phyloP scores from a whole-genome alignment of 2,329 filamentous ascomycete species.

The Pyricularia sp. region DNA sequence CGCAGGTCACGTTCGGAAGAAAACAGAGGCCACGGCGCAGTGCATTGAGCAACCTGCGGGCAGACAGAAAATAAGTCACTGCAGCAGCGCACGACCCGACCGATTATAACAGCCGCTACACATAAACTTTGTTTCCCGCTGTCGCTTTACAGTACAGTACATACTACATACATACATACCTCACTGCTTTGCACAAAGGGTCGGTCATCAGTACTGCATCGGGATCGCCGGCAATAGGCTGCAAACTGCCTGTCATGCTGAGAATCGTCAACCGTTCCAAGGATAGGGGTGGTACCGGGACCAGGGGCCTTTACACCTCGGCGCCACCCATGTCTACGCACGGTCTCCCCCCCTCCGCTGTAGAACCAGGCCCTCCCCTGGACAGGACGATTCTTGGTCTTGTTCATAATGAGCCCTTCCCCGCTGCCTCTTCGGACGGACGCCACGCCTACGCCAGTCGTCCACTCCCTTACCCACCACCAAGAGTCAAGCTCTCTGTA shows the following conservation, averaged over 20 bases:
- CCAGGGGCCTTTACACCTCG: background rate
- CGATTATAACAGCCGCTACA: background rate
- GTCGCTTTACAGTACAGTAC: too few relatives aligned
- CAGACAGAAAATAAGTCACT: background rate
- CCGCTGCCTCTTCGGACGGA: constrained; percentile 15
- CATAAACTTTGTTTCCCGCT: background rate
- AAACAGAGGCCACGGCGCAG: background rate
- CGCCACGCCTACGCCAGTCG: constrained; percentile 18
- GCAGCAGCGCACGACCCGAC: background rate
- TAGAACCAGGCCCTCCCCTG: constrained; percentile 26
- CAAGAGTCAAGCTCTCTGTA: constrained; percentile 11
- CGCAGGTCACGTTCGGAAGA: background rate
- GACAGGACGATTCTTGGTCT: constrained; percentile 18
- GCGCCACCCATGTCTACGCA: constrained; percentile 13
- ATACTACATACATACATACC: too few relatives aligned
- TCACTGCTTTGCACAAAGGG: background rate
- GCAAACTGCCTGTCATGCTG: constrained; percentile 17
- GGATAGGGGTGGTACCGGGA: constrained; percentile 1
- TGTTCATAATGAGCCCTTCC: constrained; percentile 23
- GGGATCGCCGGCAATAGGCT: background rate
- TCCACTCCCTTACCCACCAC: constrained; percentile 17
- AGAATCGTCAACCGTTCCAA: constrained; percentile 22
- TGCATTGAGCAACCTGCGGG: background rate
- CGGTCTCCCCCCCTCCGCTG: constrained; percentile 12
- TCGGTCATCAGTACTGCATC: background rate